Base-by-base conservation (phyloP, 1,284 basidiomycete species). In the Rhodofomes roseus region DNA sequence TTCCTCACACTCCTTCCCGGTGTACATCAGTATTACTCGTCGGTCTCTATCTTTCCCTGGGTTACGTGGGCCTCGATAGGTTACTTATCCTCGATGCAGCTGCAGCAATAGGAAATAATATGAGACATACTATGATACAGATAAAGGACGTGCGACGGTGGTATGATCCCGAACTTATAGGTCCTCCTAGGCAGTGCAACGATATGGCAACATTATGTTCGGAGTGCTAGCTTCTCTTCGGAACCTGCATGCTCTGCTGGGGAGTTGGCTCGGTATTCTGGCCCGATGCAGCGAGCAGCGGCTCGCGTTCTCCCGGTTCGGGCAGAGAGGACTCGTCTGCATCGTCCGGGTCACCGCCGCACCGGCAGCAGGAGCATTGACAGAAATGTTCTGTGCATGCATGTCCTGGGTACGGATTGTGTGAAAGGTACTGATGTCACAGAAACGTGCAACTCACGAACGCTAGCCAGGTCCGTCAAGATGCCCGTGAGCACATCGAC, bases 361-460 rank as follows among this genome's bases (percentile, higher is more conserved):
- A 12, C 23, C 27, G 22, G 23, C 29, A 16, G 29, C 27, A 34
- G 36, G 23, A 12, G 29, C 31, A 39, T 11, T n/a, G 27, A 36
- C 53, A 59, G 8, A 29, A 29, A 2, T 40, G 25, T 29, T 59
- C 58, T 14, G 54, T 55, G 44, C 52, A 59, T 18, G 58, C 1
- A n/a, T 59, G 58, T 22, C 58, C 58, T 59, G 36, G 16, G 11
- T 8, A 50, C 12, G 25, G 44, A 50, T 7, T 18, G 16, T 16
- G 46, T 23, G 7, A 23, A 4, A 23, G 18, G 36, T 48, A 46
- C 16, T 23, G 16, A 29, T n/a, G 16, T n/a, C 20, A 4, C 20
- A 27, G 43, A 44, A 44, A 22, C 25, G 9, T n/a, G 25, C 6
- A 31, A 60, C 59, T 60, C 31, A 56, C 59, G 46, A 27, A 60